phyloP scores from a whole-genome alignment of 371 early-diverging fungal species.

The Mortierella sp. region DNA sequence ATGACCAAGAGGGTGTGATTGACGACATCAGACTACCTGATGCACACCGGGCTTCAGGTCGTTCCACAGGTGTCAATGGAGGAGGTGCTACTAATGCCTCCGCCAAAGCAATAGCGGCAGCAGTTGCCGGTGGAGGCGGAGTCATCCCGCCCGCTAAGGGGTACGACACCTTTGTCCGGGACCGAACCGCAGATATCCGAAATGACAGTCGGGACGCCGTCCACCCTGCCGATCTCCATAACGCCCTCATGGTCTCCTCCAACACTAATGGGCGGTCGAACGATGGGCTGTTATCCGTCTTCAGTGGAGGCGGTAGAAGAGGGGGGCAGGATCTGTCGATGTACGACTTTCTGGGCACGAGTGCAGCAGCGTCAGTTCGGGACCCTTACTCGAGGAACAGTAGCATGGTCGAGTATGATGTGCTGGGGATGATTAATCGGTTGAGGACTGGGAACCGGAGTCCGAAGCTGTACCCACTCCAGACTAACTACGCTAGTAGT shows the following conservation, averaged over 20 bases:
- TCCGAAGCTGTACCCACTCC: slow-evolving; percentile 23
- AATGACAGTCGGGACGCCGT: slow-evolving; percentile 12
- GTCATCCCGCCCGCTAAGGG: slow-evolving; percentile 3
- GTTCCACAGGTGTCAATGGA: background rate
- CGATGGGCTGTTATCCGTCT: slow-evolving; percentile 11
- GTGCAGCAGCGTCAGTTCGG: background rate
- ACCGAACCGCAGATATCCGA: background rate
- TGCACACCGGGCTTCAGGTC: background rate
- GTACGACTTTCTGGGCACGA: background rate
- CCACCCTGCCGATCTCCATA: slow-evolving; percentile 28
- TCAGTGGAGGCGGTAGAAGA: background rate
- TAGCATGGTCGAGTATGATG: slow-evolving; percentile 17
- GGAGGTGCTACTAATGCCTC: background rate
- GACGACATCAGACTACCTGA: background rate
- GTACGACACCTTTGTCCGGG: slow-evolving; percentile 25
- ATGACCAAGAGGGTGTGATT: background rate
- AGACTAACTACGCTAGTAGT: background rate
- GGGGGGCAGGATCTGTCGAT: background rate
- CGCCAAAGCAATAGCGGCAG: background rate
- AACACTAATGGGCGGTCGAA: slow-evolving; percentile 4
- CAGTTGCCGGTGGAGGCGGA: background rate
- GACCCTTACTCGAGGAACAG: slow-evolving; percentile 24
- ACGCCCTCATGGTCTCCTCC: slow-evolving; percentile 11
- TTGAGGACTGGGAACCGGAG: slow-evolving; percentile 6
- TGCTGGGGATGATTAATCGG: background rate